These are phyloP conservation scores for Vachellia collinsii DNA, from an alignment of 306 rosid genomes.

Conservation along the genomic window DNA sequence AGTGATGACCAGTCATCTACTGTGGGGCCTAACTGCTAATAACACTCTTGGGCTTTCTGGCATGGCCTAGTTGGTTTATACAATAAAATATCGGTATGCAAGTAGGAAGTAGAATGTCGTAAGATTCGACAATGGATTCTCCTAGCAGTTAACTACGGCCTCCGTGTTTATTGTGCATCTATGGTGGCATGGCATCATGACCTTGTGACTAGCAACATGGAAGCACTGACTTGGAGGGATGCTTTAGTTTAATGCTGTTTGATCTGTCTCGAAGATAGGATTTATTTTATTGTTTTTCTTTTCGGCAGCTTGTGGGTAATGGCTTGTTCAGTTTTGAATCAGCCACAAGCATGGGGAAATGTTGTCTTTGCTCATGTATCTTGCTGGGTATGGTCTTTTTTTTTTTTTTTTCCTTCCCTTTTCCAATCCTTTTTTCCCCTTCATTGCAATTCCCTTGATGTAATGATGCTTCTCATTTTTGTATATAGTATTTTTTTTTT, in stretches of 20 bases:
- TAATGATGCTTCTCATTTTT: conserved; percentile 30
- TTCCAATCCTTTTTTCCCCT: not conserved
- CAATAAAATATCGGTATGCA: conserved; percentile 20
- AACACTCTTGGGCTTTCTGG: not conserved
- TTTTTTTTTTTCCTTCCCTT: too few species aligned
- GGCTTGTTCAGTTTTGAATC: conserved; percentile 38
- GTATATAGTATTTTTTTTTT: conserved; percentile 50
- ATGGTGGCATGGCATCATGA: not conserved
- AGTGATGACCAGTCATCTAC: conserved; percentile 63
- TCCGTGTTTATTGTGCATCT: not conserved
- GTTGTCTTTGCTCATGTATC: conserved; percentile 19
- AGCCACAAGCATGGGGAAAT: conserved; percentile 30
- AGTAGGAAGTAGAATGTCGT: conserved; percentile 20
- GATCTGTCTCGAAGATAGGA: conserved; percentile 25
- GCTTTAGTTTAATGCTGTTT: conserved; percentile 1
- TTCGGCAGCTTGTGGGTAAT: conserved; percentile 26
- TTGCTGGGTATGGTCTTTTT: conserved; percentile 20
- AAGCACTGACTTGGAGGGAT: not conserved
- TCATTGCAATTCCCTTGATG: conserved; percentile 15
- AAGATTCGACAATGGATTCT: conserved; percentile 18
- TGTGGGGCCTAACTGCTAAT: conserved; percentile 58
- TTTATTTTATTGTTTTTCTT: conserved; percentile 29
- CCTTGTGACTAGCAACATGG: conserved; percentile 27
- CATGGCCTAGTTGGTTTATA: conserved; percentile 6
- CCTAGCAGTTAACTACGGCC: not conserved